Evolutionary conservation across 352 stramenopile genomes (phyloP).

Genomic region (Aphanomyces euteiches): DNA sequence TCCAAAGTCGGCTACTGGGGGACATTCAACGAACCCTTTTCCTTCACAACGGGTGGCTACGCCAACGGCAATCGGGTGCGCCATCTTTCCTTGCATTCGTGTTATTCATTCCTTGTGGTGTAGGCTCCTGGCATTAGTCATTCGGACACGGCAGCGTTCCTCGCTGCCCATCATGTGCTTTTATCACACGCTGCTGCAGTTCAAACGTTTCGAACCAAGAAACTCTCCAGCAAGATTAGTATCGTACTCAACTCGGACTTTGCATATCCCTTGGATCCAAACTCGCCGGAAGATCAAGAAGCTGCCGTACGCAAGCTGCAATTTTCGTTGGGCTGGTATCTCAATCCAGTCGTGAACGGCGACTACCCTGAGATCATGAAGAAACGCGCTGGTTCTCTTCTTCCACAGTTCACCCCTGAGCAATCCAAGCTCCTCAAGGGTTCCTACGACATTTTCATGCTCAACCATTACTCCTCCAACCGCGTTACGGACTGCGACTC

Average conservation of each 20-base stretch:
- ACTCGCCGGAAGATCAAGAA: constrained; percentile 40
- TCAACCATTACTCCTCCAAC: constrained; percentile 92
- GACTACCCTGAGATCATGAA: constrained; percentile 92
- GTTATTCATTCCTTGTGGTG: background rate
- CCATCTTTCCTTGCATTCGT: background rate
- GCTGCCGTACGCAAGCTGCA: constrained; percentile 82
- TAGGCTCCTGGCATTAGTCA: constrained; percentile 36
- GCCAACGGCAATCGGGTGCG: constrained; percentile 49
- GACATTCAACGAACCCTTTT: constrained; percentile 94
- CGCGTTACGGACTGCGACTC: constrained; percentile 51
- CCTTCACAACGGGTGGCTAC: constrained; percentile 85
- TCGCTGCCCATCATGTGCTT: constrained; percentile 86
- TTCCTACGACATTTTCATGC: constrained; percentile 91
- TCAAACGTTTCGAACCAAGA: constrained; percentile 77
- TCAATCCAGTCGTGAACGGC: constrained; percentile 84
- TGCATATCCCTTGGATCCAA: constrained; percentile 69
- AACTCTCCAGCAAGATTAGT: constrained; percentile 78
- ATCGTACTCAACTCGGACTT: constrained; percentile 88
- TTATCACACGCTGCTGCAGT: constrained; percentile 86
- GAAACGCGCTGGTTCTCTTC: constrained; percentile 54
- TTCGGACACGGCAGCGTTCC: constrained; percentile 49
- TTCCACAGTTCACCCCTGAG: constrained; percentile 83
- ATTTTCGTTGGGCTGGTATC: constrained; percentile 90
- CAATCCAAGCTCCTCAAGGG: constrained; percentile 70
- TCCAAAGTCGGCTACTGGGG: constrained; percentile 91